Conservation (phyloP, 75 land plant genomes). For the Selaginella tamariscina region DNA sequence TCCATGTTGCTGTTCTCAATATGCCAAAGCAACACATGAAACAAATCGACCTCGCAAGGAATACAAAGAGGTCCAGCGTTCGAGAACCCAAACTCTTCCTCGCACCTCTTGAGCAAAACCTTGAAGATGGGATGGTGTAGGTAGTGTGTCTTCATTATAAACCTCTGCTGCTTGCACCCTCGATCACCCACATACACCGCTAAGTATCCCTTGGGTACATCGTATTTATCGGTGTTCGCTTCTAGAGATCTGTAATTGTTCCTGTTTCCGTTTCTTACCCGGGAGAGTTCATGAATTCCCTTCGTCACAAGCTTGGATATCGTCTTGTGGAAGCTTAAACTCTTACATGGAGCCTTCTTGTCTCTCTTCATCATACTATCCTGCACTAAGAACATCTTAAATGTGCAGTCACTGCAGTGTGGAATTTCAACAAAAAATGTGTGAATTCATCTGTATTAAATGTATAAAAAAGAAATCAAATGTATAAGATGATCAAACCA, state of each 20-base stretch:
- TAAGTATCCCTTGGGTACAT: neutral
- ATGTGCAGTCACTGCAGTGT: too few species aligned
- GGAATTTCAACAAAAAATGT: too few species aligned
- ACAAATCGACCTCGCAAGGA: neutral
- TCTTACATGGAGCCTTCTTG: neutral
- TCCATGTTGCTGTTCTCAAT: neutral
- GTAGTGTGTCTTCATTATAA: neutral
- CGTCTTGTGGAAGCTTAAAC: neutral
- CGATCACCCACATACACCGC: neutral
- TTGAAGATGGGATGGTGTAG: constrained; percentile 1
- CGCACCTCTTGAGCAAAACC: neutral
- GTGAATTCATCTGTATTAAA: too few species aligned
- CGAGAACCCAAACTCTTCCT: neutral
- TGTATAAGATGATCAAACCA: too few species aligned
- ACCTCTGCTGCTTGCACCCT: neutral
- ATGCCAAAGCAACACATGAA: neutral
- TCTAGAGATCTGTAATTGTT: neutral
- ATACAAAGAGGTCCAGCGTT: neutral
- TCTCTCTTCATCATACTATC: neutral
- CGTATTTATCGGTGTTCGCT: neutral
- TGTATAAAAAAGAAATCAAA: too few species aligned
- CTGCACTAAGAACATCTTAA: too few species aligned
- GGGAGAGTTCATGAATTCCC: neutral
- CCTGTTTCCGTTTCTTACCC: neutral
- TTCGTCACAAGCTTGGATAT: neutral